A percentile compares a stretch with the other conserved stretches of the same genome.
Conservation (phyloP, 1,284 basidiomycete genomes). For the Grifola frondosa region DNA sequence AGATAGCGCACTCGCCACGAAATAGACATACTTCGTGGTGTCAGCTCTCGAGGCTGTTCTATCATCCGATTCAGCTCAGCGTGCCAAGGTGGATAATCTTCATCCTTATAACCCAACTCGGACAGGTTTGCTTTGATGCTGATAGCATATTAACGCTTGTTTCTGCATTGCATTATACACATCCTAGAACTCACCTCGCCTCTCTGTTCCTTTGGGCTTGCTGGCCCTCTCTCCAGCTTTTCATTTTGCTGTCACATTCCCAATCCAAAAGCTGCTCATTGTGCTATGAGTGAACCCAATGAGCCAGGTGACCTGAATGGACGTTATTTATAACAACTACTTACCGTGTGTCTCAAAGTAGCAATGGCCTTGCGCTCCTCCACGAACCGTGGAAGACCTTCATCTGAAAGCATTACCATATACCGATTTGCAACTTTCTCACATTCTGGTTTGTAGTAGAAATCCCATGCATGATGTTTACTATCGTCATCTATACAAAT, state of each 20-base stretch:
- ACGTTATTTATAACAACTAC: too few species aligned
- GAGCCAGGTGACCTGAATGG: too few species aligned
- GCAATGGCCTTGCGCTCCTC: conserved; percentile 6
- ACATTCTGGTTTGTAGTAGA: conserved; percentile 7
- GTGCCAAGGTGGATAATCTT: background rate
- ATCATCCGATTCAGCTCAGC: background rate
- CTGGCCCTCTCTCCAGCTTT: too few species aligned
- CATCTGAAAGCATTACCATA: background rate
- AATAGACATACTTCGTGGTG: conserved; percentile 7
- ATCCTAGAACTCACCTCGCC: too few species aligned
- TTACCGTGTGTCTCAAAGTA: background rate
- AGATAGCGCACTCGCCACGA: too few species aligned
- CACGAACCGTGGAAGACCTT: background rate
- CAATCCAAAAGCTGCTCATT: too few species aligned
- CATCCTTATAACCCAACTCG: background rate
- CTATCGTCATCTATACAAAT: too few species aligned
- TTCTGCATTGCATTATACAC: too few species aligned
- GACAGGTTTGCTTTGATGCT: background rate
- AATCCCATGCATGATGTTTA: background rate
- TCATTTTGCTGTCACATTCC: too few species aligned
- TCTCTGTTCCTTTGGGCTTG: too few species aligned
- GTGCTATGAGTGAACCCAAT: too few species aligned
- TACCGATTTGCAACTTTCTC: conserved; percentile 1
- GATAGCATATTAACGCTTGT: background rate
- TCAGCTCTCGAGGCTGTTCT: conserved; percentile 7